Percentiles rank a stretch among this genome's conserved stretches.
Evolutionary conservation across 2,329 filamentous ascomycete species (phyloP).

Genomic region (Fusarium sp.): DNA sequence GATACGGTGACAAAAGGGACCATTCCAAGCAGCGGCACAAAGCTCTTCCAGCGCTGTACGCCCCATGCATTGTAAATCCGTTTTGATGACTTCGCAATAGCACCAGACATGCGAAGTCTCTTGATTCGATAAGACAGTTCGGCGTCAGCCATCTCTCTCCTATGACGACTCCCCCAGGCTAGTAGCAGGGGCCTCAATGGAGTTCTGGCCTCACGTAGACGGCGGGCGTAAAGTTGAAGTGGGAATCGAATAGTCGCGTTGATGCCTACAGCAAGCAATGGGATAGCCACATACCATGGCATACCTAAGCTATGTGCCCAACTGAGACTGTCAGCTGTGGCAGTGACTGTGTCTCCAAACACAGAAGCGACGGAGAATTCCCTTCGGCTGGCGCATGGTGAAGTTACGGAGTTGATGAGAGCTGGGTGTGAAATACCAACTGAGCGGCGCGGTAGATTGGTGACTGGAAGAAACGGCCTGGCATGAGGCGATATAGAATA

Average conservation of each 20-base stretch:
- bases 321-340: constrained; percentile 58
- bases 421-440: constrained; percentile 9
- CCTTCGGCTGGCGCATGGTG: constrained; percentile 37
- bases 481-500: constrained; percentile 23
- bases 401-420: constrained; percentile 2
- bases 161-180: constrained; percentile 51
- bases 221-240: constrained; percentile 55
- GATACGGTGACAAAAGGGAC: constrained; percentile 64
- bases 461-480: constrained; percentile 18
- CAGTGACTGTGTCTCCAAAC: constrained; percentile 51
- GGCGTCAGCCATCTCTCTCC: constrained; percentile 3
- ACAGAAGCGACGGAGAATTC: constrained; percentile 51
- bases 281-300: constrained; percentile 67
- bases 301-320: constrained; percentile 58
- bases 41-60: constrained; percentile 61
- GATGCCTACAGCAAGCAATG: constrained; percentile 62
- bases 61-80: constrained; percentile 55
- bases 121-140: constrained; percentile 34
- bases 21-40: constrained; percentile 54
- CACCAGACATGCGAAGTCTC: constrained; percentile 42
- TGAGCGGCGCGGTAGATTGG: constrained; percentile 10
- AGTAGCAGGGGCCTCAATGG: constrained; percentile 48
- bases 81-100: constrained; percentile 46
- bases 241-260: constrained; percentile 61
- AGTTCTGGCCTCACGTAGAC: constrained; percentile 48